phyloP scores from a whole-genome alignment of 2,329 filamentous ascomycete species.

The Colletotrichum cereale region DNA sequence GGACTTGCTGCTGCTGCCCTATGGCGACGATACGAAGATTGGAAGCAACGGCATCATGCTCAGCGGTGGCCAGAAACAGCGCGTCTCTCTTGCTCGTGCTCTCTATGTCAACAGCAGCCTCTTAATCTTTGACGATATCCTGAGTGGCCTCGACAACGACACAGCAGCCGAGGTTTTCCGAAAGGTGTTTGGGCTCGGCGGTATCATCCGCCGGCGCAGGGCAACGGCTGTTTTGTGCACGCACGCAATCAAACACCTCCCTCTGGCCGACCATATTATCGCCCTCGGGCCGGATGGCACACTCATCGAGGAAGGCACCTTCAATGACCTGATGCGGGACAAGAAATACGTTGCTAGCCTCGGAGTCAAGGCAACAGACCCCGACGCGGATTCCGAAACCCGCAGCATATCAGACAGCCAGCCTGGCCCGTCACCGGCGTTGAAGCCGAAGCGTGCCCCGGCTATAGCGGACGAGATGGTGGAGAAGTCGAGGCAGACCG shows the following conservation, averaged over 20 bases:
- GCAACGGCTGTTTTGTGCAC: constrained; percentile 44
- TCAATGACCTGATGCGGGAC: constrained; percentile 49
- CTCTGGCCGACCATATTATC: constrained; percentile 60
- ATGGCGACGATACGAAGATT: constrained; percentile 48
- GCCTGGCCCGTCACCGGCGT: neutral
- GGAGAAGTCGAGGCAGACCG: constrained; percentile 38
- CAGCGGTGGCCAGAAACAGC: constrained; percentile 51
- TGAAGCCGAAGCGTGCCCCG: constrained; percentile 19
- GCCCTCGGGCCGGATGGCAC: constrained; percentile 56
- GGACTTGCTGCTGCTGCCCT: constrained; percentile 45
- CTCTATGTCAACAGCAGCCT: constrained; percentile 44
- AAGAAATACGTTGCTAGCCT: constrained; percentile 50
- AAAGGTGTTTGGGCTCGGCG: constrained; percentile 48
- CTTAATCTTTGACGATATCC: constrained; percentile 50
- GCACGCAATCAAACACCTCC: constrained; percentile 49
- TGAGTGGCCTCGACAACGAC: constrained; percentile 50
- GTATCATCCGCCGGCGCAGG: constrained; percentile 42
- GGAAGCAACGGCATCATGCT: constrained; percentile 51
- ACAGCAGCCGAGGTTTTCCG: constrained; percentile 53
- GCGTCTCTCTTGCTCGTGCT: constrained; percentile 45
- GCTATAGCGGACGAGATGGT: constrained; percentile 16
- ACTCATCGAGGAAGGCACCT: constrained; percentile 57
- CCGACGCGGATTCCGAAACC: constrained; percentile 32
- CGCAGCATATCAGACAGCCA: constrained; percentile 7
- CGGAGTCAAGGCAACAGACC: constrained; percentile 43